Conservation (phyloP, 495 filamentous ascomycete species). For the Aspergillus taichungensis region DNA sequence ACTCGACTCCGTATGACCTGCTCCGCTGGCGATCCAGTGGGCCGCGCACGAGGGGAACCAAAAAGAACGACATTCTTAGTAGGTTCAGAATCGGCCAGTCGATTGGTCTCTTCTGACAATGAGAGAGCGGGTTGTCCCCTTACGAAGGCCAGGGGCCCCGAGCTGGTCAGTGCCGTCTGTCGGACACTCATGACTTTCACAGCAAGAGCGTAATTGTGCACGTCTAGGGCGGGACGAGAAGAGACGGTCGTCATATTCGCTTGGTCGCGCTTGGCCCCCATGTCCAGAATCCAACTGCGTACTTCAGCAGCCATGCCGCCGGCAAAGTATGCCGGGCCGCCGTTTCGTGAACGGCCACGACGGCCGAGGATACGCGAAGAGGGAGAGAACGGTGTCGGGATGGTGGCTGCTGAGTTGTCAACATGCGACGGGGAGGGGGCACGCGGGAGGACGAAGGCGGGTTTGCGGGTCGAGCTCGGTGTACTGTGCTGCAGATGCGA, state of each 20-base stretch:
- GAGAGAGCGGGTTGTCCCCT: constrained; percentile 5
- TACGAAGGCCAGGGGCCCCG: constrained; percentile 25
- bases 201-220: constrained; percentile 14
- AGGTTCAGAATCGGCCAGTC: neutral
- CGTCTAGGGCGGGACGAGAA: neutral
- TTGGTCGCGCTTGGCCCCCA: constrained; percentile 27
- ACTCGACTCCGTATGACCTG: neutral
- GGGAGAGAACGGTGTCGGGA: constrained; percentile 35
- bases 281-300: constrained; percentile 37
- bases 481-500: neutral
- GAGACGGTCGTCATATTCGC: neutral
- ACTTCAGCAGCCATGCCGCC: constrained; percentile 38
- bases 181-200: constrained; percentile 13
- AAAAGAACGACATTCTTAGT: constrained; percentile 22
- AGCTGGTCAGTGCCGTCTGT: constrained; percentile 16
- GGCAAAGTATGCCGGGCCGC: constrained; percentile 19
- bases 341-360: constrained; percentile 19
- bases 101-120: neutral
- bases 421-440: constrained; percentile 25
- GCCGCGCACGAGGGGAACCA: constrained; percentile 18
- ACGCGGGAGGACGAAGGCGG: constrained; percentile 31
- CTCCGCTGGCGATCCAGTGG: neutral
- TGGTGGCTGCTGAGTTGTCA: constrained; percentile 9
- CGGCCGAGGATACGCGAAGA: constrained; percentile 26
- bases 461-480: constrained; percentile 12